Base-by-base conservation (phyloP, 352 stramenopile species). In the Pythium scleroteichum region DNA sequence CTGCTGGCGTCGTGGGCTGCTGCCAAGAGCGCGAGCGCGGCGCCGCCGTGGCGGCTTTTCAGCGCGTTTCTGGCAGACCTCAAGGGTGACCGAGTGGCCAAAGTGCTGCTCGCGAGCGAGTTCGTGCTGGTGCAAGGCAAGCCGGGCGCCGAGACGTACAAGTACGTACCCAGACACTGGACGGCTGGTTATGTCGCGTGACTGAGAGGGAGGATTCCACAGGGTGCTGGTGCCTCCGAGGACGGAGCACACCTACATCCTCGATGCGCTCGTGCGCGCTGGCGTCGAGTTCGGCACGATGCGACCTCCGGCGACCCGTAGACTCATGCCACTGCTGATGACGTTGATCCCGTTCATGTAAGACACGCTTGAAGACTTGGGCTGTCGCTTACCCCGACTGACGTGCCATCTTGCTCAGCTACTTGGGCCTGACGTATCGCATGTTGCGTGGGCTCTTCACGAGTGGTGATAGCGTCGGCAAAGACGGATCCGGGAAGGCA, bases 361-460 rank as follows among this genome's bases (percentile, higher is more conserved):
- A 39, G 65, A 64, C 45, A 26, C 6, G 9, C 3, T n/a, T 4
- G 48, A 4, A 44, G 29, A 55, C 17, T 20, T 44, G 16, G 23
- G 13, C 5, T 2, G 44, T 50, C 40, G 10, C 16, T 32, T 29
- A 13, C 35, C 8, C 10, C 47, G 19, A 3, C 20, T 20, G 17
- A 16, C 29, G 47, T 52, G 5, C 35, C 26, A 51, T 22, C 39
- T 33, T 59, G 14, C 23, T 39, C 22, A 87, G 75, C n/a, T 95
- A 95, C 65, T 65, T 95, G 44, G 84, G 76, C 7, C 71, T 95
- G 33, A 95, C 83, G 10, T 95, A 95, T 62, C 84, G 84, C 35
- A 93, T 95, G 83, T 66, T 95, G 19, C 71, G 78, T 17, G 71
- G 75, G 0, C 83, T 94, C 58, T 88, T 85, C 55, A 71, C 76